Conservation (phyloP, 1,284 basidiomycete genomes). For the Sporisorium scitamineum region DNA sequence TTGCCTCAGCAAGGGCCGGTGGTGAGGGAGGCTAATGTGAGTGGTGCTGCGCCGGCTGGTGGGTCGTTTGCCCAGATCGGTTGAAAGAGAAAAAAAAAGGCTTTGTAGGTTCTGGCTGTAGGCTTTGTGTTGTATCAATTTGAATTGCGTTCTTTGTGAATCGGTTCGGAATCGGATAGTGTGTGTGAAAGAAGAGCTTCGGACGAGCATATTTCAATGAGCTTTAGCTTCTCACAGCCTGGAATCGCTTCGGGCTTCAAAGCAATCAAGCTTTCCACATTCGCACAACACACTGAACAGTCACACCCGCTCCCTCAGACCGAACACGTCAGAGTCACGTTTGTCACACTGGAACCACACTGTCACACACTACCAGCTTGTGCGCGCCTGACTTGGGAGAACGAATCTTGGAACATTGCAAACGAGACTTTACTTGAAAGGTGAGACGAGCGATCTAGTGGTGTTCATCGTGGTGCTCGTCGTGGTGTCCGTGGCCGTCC, state of each 20-base stretch:
- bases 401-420: not conserved
- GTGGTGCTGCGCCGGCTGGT: slow-evolving; percentile 11
- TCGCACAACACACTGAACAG: not conserved
- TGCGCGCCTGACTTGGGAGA: too few relatives aligned
- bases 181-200: not conserved
- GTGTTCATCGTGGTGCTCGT: slow-evolving; percentile 50
- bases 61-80: slow-evolving; percentile 49
- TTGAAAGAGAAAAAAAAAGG: not conserved
- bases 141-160: not conserved
- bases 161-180: not conserved
- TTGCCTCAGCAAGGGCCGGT: slow-evolving; percentile 65
- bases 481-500: slow-evolving; percentile 62
- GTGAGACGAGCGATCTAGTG: slow-evolving; percentile 20
- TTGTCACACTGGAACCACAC: not conserved
- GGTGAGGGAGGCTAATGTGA: slow-evolving; percentile 48
- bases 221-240: too few relatives aligned
- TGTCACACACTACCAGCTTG: not conserved
- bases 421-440: too few relatives aligned
- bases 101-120: not conserved
- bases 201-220: too few relatives aligned
- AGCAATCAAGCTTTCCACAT: too few relatives aligned
- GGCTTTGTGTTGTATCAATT: not conserved
- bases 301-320: not conserved
- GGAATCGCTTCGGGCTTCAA: too few relatives aligned
- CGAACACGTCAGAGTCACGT: not conserved